Base-by-base conservation (phyloP, 2,329 filamentous ascomycete species). In the Pseudogymnoascus sp. region DNA sequence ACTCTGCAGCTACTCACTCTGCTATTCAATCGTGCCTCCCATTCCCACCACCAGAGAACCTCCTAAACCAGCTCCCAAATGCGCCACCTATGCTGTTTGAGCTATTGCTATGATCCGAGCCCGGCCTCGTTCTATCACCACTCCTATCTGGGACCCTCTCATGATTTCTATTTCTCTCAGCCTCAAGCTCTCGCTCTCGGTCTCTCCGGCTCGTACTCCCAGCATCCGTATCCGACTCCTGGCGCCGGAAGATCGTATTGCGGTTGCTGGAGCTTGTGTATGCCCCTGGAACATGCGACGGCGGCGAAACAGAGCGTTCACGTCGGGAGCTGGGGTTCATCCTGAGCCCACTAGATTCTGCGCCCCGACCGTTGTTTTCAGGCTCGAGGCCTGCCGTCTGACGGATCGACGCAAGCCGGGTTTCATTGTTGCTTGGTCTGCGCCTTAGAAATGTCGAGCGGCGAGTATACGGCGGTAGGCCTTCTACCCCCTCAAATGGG, bases 51-150 rank as follows among this genome's bases (percentile, higher is more conserved):
- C 28, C 49, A 8, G n/a, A 52, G 7, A 55, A 55, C n/a, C 49
- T 55, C 49, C 49, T 55, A 30, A 55, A 55, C 49, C 49, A 55
- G 28, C 49, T 55, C n/a, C 49, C 49, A 25, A 55, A 55, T 5
- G 49, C 12, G 1, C 28, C 49, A 6, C 14, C 28, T 19, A 55
- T 55, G 25, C 33, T 33, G 5, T 33, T 33, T 3, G 49, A 55
- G 9, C 49, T 55, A 22, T 55, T 55, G 49, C 49, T 55, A 19
- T 55, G 49, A 7, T 55, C 49, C n/a, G 49, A 55, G n/a, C n/a
- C 25, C 11, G 49, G n/a, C 16, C 28, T 55, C 28, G 25, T 8
- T 16, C 8, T 12, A 11, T 52, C 45, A 52, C 45, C 16, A 4
- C 25, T 33, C 9, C 25, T 55, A 19, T 55, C 49, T n/a, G 16